phyloP scores from a whole-genome alignment of 2,329 filamentous ascomycete species.

The Neonectria coccinea region DNA sequence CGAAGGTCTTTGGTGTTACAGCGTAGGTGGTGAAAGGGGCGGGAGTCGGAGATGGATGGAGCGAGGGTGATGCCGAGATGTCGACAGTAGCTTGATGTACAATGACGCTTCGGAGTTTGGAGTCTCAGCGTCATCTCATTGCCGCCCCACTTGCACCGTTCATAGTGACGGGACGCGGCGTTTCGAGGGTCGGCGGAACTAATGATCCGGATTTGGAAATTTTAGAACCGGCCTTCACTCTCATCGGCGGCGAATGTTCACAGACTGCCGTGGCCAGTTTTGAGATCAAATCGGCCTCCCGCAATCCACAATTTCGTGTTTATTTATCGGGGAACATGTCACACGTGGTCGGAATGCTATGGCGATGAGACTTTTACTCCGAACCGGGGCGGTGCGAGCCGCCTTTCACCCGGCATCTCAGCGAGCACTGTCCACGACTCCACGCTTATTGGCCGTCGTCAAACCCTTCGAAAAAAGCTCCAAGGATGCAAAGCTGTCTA shows the following conservation, averaged over 20 bases:
- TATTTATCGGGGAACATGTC: constrained; percentile 34
- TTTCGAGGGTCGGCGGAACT: constrained; percentile 30
- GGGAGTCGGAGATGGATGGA: constrained; percentile 4
- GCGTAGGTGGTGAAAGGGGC: not conserved
- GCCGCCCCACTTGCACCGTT: constrained; percentile 34
- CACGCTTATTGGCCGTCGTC: constrained; percentile 11
- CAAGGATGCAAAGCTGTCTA: not conserved
- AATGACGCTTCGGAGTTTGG: constrained; percentile 40
- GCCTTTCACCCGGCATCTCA: constrained; percentile 33
- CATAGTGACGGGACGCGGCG: constrained; percentile 5
- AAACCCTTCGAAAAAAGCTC: constrained; percentile 6
- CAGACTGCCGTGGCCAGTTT: constrained; percentile 10
- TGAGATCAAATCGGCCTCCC: constrained; percentile 20
- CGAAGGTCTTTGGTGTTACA: constrained; percentile 1
- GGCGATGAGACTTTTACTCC: constrained; percentile 49
- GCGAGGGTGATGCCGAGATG: constrained; percentile 14
- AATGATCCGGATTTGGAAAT: constrained; percentile 41
- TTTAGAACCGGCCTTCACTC: constrained; percentile 31
- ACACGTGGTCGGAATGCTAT: constrained; percentile 12
- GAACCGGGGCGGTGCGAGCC: constrained; percentile 42
- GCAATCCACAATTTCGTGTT: constrained; percentile 11
- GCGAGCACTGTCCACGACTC: constrained; percentile 44
- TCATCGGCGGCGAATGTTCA: constrained; percentile 32
- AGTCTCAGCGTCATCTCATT: constrained; percentile 39
- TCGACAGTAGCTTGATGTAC: constrained; percentile 29